Percentiles rank a stretch among this genome's conserved stretches.
phyloP scores from a whole-genome alignment of 768 basidiomycete genomes.

The Hygrophorus russula region DNA sequence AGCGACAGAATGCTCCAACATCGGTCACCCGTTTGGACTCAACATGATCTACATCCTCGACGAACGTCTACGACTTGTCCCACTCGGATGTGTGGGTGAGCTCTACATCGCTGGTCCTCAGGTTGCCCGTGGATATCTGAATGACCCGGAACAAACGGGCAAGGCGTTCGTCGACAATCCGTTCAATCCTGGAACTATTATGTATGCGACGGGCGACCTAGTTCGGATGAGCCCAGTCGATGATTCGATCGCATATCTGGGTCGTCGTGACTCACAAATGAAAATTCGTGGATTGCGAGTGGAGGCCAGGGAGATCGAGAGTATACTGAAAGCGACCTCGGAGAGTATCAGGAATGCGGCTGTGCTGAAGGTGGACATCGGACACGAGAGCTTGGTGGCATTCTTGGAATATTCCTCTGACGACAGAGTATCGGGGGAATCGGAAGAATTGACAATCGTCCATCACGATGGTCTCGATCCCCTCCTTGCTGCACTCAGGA shows the following conservation, averaged over 20 bases:
- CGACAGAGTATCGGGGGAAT: too few relatives aligned
- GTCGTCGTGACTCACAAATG: slow-evolving; percentile 2
- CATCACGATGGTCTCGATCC: not conserved
- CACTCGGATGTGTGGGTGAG: slow-evolving; percentile 2
- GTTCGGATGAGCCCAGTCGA: slow-evolving; percentile 2
- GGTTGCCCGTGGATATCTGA: not conserved
- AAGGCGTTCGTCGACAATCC: slow-evolving; percentile 3
- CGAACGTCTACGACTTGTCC: not conserved
- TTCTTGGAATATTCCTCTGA: not conserved
- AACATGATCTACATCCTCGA: not conserved
- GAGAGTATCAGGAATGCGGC: not conserved
- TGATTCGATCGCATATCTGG: not conserved
- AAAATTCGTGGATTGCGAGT: slow-evolving; percentile 1
- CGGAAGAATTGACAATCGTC: not conserved
- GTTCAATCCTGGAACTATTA: not conserved
- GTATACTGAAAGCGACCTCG: not conserved
- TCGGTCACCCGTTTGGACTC: slow-evolving; percentile 1
- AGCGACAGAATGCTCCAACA: not conserved
- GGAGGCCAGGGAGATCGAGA: slow-evolving; percentile 1
- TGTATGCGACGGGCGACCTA: slow-evolving; percentile 1
- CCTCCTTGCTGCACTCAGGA: not conserved
- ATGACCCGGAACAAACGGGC: not conserved
- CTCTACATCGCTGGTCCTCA: slow-evolving; percentile 2
- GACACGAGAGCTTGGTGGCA: not conserved
- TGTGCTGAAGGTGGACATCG: slow-evolving; percentile 1